Base-by-base conservation (phyloP, 2,329 filamentous ascomycete species). In the Sporothrix pallida region DNA sequence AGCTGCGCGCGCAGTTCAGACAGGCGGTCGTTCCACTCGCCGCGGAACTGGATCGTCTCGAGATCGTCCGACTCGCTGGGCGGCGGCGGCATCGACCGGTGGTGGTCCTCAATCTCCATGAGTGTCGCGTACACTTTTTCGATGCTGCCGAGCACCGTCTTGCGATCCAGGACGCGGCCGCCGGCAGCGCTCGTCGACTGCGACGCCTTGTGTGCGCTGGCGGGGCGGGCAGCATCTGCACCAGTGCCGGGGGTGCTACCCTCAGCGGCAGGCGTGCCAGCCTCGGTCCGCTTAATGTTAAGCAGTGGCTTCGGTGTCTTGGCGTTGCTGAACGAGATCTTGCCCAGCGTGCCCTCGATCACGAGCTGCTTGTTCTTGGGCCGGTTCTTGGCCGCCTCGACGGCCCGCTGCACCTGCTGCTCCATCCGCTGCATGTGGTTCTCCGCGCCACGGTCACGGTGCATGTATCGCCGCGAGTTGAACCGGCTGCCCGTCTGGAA, bases 351-450 rank as follows among this genome's bases (percentile, higher is more conserved):
- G 37, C 96, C 96, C 80, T 98, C 95, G 74, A 99, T 95, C 23
- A 98, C 95, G 9, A 99, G 87, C 81, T 98, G 95, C 79, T 97
- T 97, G 80, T 97, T 98, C 86, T 99, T 99, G 13, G 96, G 96
- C 82, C 97, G 95, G 75, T 94, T 93, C 85, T 98, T 99, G 71
- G 96, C 96, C 0, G 96, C 96, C 80, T 99, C 96, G 0, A 99
- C 96, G 31, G 96, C 96, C 73, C 96, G 91, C 81, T 98, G 95
- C 13, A 99, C 97, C 82, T 99, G 96, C 82, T 99, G 96, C 82
- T 99, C 95, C 96, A 99, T 99, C 72, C 96, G 92, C 81, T 98
- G 96, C 84, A 98, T 93, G 80, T 99, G 96, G 80, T 98, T 99
- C 81, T 99, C 96, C 20, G 93, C 94, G 60, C 92, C 93, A 74